phyloP scores from a whole-genome alignment of 495 filamentous ascomycete species.

The Xeromyces bisporus region DNA sequence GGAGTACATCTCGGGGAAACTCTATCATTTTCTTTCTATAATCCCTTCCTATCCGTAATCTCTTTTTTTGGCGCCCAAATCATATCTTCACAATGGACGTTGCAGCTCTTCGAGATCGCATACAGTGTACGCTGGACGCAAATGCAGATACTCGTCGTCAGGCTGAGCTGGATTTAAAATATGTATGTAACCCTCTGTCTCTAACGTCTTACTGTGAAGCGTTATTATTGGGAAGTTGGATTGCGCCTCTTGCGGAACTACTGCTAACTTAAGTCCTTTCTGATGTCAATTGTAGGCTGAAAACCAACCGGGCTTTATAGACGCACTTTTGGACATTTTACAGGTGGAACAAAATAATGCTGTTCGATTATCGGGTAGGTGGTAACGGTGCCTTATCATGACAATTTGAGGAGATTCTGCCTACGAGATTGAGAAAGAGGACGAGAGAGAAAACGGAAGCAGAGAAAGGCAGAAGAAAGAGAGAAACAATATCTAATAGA shows the following conservation, averaged over 20 bases:
- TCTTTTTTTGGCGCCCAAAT: too few species aligned
- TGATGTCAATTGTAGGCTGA: constrained; percentile 51
- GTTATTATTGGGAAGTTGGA: too few species aligned
- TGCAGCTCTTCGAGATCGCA: constrained; percentile 66
- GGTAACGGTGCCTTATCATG: too few species aligned
- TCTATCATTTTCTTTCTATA: not conserved
- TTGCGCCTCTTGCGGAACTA: too few species aligned
- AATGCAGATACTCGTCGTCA: constrained; percentile 72
- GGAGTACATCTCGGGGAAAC: not conserved
- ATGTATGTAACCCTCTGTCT: too few species aligned
- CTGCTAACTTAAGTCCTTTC: constrained; percentile 2
- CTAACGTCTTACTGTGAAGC: too few species aligned
- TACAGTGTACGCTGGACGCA: constrained; percentile 69
- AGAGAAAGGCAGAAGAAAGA: too few species aligned
- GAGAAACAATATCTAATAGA: constrained; percentile 5
- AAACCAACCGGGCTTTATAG: constrained; percentile 72
- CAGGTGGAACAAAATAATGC: constrained; percentile 69
- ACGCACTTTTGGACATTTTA: constrained; percentile 78
- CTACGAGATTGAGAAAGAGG: too few species aligned
- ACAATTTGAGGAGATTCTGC: too few species aligned
- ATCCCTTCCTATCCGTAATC: not conserved
- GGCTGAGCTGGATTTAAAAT: constrained; percentile 86
- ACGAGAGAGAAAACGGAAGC: too few species aligned
- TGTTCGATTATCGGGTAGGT: constrained; percentile 71
- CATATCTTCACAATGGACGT: constrained; percentile 65